A percentile compares a stretch with the other conserved stretches of the same genome.
These are phyloP conservation scores for Monilinia aucupariae DNA, from an alignment of 2,329 filamentous ascomycete species.

Conservation along the genomic window DNA sequence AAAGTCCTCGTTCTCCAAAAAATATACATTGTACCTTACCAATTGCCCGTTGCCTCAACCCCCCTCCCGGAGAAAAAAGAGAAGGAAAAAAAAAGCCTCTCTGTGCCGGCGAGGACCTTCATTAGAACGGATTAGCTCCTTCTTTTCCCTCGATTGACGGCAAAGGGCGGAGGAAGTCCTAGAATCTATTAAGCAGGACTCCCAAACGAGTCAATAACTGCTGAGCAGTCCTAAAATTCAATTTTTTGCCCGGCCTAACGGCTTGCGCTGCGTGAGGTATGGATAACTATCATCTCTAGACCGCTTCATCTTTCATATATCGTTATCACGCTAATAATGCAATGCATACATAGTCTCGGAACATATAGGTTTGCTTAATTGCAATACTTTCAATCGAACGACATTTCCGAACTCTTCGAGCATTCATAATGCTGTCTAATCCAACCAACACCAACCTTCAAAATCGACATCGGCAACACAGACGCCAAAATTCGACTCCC, in stretches of 20 bases:
- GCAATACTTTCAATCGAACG: constrained; percentile 46
- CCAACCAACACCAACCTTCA: constrained; percentile 62
- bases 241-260: constrained; percentile 65
- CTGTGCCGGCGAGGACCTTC: constrained; percentile 12
- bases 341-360: constrained; percentile 42
- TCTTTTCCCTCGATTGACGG: constrained; percentile 11
- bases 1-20: not conserved
- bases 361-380: constrained; percentile 46
- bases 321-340: constrained; percentile 7
- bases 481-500: constrained; percentile 83
- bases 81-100: not conserved
- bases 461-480: constrained; percentile 68
- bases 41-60: too few relatives aligned
- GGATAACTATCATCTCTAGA: constrained; percentile 22
- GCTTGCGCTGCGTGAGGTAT: constrained; percentile 81
- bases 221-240: constrained; percentile 43
- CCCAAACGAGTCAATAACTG: constrained; percentile 40
- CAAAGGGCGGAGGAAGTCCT: constrained; percentile 31
- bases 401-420: constrained; percentile 62
- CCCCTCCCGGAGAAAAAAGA: not conserved
- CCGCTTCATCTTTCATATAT: constrained; percentile 9
- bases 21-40: not conserved
- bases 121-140: constrained; percentile 6
- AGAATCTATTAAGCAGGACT: constrained; percentile 24
- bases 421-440: constrained; percentile 76